Conservation (phyloP, 2,329 filamentous ascomycete genomes). For the Beauveria sp. region DNA sequence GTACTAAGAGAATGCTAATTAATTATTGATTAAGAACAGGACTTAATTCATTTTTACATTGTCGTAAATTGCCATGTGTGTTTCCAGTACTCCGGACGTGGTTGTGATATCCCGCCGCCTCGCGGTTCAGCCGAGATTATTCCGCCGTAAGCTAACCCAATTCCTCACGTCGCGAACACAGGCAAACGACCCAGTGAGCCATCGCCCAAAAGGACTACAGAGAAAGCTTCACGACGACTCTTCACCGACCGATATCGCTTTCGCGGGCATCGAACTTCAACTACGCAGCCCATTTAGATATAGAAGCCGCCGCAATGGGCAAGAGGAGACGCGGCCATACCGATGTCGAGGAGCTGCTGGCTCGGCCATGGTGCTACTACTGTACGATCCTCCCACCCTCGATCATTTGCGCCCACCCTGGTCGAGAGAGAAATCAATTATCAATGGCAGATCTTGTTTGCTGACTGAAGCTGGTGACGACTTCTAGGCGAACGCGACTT, state of each 20-base stretch:
- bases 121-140: conserved; percentile 7
- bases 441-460: not conserved
- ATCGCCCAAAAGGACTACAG: not conserved
- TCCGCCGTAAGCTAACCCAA: conserved; percentile 1
- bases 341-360: conserved; percentile 79
- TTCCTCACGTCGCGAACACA: conserved; percentile 1
- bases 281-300: not conserved
- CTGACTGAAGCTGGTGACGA: not conserved
- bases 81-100: not conserved
- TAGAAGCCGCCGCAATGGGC: conserved; percentile 48
- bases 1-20: not conserved
- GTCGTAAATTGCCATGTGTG: too few relatives aligned
- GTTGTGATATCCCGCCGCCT: not conserved
- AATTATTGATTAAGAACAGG: not conserved
- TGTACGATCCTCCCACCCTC: conserved; percentile 41
- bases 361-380: conserved; percentile 95
- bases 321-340: conserved; percentile 88
- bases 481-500: conserved; percentile 78
- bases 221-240: not conserved
- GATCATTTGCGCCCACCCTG: not conserved
- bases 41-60: too few relatives aligned
- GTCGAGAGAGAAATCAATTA: not conserved
- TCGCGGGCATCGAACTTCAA: too few relatives aligned
- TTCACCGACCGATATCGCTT: not conserved
- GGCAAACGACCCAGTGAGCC: not conserved